These are phyloP conservation scores for Penicillium sp. DNA, from an alignment of 2,329 filamentous ascomycete genomes.

Conservation along the genomic window DNA sequence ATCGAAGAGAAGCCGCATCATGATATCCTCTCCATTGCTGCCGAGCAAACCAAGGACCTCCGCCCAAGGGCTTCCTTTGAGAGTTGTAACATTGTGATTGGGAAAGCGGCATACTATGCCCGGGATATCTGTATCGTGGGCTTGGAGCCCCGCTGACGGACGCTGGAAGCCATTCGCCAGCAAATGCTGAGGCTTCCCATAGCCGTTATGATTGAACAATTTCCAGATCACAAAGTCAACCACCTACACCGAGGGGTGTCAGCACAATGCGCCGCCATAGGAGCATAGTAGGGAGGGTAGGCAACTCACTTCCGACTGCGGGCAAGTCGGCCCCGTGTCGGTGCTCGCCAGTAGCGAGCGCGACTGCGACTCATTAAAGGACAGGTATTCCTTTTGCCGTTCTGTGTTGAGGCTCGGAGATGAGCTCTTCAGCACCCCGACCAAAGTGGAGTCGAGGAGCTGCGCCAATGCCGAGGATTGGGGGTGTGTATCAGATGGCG, in stretches of 20 bases:
- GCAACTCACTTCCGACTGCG: slow-evolving; percentile 64
- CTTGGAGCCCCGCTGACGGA: slow-evolving; percentile 33
- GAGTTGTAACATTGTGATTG: slow-evolving; percentile 68
- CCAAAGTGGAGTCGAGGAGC: slow-evolving; percentile 70
- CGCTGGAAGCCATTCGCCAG: slow-evolving; percentile 80
- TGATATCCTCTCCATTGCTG: slow-evolving; percentile 71
- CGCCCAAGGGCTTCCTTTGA: slow-evolving; percentile 75
- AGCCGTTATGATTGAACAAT: slow-evolving; percentile 62
- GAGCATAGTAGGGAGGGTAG: neutral
- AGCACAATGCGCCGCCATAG: neutral
- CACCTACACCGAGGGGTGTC: slow-evolving; percentile 53
- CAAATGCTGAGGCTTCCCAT: slow-evolving; percentile 67
- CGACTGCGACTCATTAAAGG: slow-evolving; percentile 64
- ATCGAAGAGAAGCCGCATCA: slow-evolving; percentile 75
- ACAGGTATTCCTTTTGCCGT: slow-evolving; percentile 59
- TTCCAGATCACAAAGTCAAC: slow-evolving; percentile 77
- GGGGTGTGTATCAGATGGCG: slow-evolving; percentile 2
- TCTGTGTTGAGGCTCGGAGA: slow-evolving; percentile 32
- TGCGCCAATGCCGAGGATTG: slow-evolving; percentile 43
- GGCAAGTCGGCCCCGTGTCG: slow-evolving; percentile 48
- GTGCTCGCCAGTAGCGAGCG: slow-evolving; percentile 37
- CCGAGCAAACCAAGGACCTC: slow-evolving; percentile 74
- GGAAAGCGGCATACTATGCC: slow-evolving; percentile 65
- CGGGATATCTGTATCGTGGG: slow-evolving; percentile 56
- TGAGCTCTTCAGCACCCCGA: slow-evolving; percentile 55